Conservation (phyloP, 208 protist species). For the Phytomonas sp. region DNA sequence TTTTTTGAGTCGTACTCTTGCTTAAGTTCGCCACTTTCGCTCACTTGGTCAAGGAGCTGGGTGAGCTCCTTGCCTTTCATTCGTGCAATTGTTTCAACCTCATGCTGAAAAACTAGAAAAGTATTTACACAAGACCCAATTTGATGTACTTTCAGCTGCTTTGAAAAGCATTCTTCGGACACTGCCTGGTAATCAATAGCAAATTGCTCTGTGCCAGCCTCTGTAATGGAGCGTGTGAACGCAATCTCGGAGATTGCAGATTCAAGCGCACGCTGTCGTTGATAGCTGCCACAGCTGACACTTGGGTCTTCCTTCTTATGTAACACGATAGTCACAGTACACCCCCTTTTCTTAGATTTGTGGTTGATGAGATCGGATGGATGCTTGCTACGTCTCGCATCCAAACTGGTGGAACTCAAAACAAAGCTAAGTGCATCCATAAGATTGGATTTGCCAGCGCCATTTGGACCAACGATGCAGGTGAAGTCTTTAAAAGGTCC, state of each 20-base stretch:
- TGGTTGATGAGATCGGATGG: constrained; percentile 92
- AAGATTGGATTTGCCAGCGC: constrained; percentile 97
- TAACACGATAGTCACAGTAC: constrained; percentile 78
- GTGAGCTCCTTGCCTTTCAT: constrained; percentile 94
- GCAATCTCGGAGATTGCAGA: constrained; percentile 30
- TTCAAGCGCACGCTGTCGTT: not conserved
- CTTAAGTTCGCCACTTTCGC: constrained; percentile 87
- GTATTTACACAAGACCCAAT: constrained; percentile 88
- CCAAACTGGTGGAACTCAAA: constrained; percentile 68
- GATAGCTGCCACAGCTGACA: constrained; percentile 4
- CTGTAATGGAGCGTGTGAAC: constrained; percentile 73
- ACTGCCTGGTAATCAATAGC: constrained; percentile 74
- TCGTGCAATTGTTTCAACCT: constrained; percentile 93
- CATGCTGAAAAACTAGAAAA: constrained; percentile 96
- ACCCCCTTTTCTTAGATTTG: constrained; percentile 35
- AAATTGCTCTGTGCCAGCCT: constrained; percentile 47
- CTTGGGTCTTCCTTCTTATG: constrained; percentile 17
- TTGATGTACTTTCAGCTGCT: constrained; percentile 49
- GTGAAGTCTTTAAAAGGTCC: constrained; percentile 97
- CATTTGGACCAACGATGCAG: constrained; percentile 99
- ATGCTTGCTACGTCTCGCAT: constrained; percentile 65
- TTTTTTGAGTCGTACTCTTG: constrained; percentile 90
- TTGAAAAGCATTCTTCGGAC: constrained; percentile 76
- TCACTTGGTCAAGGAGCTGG: constrained; percentile 94
- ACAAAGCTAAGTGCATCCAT: constrained; percentile 99